Conservation (phyloP, 768 basidiomycete species). For the Podaxis sp. region DNA sequence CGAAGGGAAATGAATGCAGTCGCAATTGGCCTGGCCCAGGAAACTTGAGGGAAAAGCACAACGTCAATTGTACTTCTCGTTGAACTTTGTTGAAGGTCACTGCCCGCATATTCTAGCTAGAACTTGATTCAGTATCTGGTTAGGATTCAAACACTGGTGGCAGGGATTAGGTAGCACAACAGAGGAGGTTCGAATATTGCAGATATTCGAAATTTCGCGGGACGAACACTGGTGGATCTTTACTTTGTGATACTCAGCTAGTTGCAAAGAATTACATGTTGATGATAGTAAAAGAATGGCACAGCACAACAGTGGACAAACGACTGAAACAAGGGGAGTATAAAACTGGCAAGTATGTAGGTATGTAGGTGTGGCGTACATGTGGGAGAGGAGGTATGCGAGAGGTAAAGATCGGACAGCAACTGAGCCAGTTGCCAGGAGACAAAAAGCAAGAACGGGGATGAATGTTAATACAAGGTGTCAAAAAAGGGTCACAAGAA, state of each 20-base stretch:
- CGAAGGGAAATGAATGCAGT: too few relatives aligned
- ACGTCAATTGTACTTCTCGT: not conserved
- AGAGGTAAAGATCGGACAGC: not conserved
- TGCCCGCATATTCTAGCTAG: not conserved
- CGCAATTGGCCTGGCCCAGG: not conserved
- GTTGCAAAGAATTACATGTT: not conserved
- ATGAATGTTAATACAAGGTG: not conserved
- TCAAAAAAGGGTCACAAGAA: not conserved
- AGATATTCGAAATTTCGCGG: not conserved
- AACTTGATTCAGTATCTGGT: not conserved
- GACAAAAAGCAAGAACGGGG: not conserved
- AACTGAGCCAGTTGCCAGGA: not conserved
- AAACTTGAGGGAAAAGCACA: not conserved
- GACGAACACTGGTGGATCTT: not conserved
- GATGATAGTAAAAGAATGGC: not conserved
- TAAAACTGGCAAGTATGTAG: not conserved
- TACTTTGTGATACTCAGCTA: not conserved
- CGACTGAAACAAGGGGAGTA: not conserved
- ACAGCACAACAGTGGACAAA: not conserved
- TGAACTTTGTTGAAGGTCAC: not conserved
- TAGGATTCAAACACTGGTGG: not conserved
- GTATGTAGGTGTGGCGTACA: not conserved
- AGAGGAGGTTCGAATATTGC: not conserved
- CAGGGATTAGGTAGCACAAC: not conserved
- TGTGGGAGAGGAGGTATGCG: not conserved